Evolutionary conservation across 2,329 filamentous ascomycete genomes (phyloP).

Genomic region (Exophiala lecanii-corni): DNA sequence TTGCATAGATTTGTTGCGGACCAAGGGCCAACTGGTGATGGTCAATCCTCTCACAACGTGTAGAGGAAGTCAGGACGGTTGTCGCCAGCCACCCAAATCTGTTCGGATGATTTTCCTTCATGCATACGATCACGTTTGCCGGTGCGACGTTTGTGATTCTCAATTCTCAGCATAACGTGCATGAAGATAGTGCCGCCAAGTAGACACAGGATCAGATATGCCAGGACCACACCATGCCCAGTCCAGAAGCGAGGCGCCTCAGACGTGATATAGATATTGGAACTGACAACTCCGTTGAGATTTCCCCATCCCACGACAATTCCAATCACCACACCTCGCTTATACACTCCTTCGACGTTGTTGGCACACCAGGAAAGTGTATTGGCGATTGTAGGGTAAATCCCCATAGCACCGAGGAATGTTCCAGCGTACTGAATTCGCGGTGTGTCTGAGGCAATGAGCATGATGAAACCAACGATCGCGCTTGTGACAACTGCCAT

Average conservation of each 20-base stretch:
- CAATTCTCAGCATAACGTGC: conserved; percentile 16
- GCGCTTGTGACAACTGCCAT: conserved; percentile 66
- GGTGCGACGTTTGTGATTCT: conserved; percentile 10
- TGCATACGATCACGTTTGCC: conserved; percentile 13
- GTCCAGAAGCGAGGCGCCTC: conserved; percentile 60
- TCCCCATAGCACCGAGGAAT: conserved; percentile 79
- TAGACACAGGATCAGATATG: conserved; percentile 65
- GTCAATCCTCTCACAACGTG: conserved; percentile 9
- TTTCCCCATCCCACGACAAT: conserved; percentile 92
- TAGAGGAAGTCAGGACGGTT: conserved; percentile 15
- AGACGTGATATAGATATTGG: conserved; percentile 65
- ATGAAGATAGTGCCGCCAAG: conserved; percentile 50
- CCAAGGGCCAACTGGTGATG: no score
- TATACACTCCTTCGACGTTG: conserved; percentile 83
- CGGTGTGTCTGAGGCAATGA: conserved; percentile 46
- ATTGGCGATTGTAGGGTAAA: conserved; percentile 81
- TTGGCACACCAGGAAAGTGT: conserved; percentile 88
- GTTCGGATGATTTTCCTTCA: conserved; percentile 9
- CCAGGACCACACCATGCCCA: conserved; percentile 71
- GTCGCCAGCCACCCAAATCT: conserved; percentile 16
- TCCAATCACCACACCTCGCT: conserved; percentile 79
- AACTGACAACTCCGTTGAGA: conserved; percentile 72
- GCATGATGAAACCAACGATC: conserved; percentile 73
- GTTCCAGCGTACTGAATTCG: conserved; percentile 52
- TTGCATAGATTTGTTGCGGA: no score